These are phyloP conservation scores for Phytophthora pini DNA, from an alignment of 352 stramenopile species.

Conservation along the genomic window DNA sequence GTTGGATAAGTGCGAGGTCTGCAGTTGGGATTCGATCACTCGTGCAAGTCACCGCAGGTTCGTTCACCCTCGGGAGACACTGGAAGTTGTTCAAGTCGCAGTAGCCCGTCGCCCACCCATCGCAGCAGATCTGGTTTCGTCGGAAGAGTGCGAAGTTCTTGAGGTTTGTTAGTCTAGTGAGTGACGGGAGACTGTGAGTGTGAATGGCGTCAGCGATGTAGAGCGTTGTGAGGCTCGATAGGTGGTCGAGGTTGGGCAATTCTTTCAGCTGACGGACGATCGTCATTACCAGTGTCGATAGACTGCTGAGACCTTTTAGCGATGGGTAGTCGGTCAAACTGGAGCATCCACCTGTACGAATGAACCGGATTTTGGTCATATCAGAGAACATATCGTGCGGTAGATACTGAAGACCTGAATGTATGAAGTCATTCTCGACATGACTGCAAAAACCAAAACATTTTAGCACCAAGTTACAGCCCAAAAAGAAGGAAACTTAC, in stretches of 20 bases:
- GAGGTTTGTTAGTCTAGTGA: constrained; percentile 22
- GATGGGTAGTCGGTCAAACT: constrained; percentile 42
- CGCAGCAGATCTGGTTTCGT: constrained; percentile 50
- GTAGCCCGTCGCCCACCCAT: constrained; percentile 35
- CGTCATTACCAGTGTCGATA: constrained; percentile 43
- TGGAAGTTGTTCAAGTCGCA: constrained; percentile 44
- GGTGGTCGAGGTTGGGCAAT: constrained; percentile 38
- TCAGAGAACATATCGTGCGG: constrained; percentile 38
- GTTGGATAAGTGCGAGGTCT: constrained; percentile 26
- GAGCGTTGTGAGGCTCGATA: constrained; percentile 27
- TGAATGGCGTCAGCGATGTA: constrained; percentile 40
- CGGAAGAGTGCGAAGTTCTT: constrained; percentile 40
- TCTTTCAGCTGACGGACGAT: constrained; percentile 29
- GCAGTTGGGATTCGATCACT: constrained; percentile 24
- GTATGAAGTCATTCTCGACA: constrained; percentile 44
- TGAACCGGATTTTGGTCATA: constrained; percentile 47
- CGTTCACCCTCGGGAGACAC: constrained; percentile 27
- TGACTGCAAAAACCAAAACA: constrained; percentile 4
- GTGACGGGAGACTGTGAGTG: constrained; percentile 27
- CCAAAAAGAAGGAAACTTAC: constrained; percentile 8
- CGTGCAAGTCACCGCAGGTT: constrained; percentile 31
- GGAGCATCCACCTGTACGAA: constrained; percentile 41
- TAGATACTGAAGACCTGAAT: constrained; percentile 39
- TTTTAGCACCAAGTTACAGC: not conserved
- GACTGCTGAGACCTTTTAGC: constrained; percentile 27